Evolutionary conservation across 805 yeast species (phyloP).

Genomic region (Schwanniomyces vanrijiae): DNA sequence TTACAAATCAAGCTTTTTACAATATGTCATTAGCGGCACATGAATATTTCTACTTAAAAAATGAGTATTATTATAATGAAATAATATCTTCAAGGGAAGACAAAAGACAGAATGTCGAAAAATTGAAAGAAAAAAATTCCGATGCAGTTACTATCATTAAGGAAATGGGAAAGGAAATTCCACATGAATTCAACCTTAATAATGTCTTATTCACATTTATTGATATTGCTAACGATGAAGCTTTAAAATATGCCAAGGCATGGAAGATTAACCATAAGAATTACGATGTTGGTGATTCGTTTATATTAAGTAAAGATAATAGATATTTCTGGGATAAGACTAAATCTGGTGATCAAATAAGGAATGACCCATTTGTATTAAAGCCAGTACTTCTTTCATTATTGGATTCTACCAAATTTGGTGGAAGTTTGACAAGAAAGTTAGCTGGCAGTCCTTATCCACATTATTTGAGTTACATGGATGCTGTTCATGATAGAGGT

Average conservation of each 20-base stretch:
- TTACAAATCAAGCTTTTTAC: slow-evolving; percentile 31
- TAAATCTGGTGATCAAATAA: slow-evolving; percentile 36
- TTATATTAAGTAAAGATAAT: slow-evolving; percentile 51
- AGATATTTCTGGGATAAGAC: slow-evolving; percentile 30
- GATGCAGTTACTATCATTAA: slow-evolving; percentile 43
- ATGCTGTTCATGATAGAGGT: slow-evolving; percentile 44
- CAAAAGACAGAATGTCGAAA: slow-evolving; percentile 45
- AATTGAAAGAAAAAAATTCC: slow-evolving; percentile 40
- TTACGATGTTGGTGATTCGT: slow-evolving; percentile 53
- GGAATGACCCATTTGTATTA: slow-evolving; percentile 28
- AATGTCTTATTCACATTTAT: slow-evolving; percentile 48
- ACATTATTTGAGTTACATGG: slow-evolving; percentile 38
- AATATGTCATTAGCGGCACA: slow-evolving; percentile 47
- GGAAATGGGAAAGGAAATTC: slow-evolving; percentile 50
- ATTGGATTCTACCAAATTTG: slow-evolving; percentile 28
- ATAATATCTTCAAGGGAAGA: slow-evolving; percentile 22
- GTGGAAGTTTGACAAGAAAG: slow-evolving; percentile 16
- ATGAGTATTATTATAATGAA: slow-evolving; percentile 37
- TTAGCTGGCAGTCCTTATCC: slow-evolving; percentile 47
- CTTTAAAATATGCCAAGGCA: slow-evolving; percentile 25
- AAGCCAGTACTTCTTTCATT: slow-evolving; percentile 39
- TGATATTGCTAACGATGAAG: slow-evolving; percentile 43
- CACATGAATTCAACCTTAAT: slow-evolving; percentile 45
- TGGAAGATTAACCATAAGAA: slow-evolving; percentile 39
- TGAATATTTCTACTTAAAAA: slow-evolving; percentile 47